Percentiles rank a stretch among this genome's conserved stretches.
Evolutionary conservation across 495 filamentous ascomycete species (phyloP).

Genomic region (Xylaria venustula): DNA sequence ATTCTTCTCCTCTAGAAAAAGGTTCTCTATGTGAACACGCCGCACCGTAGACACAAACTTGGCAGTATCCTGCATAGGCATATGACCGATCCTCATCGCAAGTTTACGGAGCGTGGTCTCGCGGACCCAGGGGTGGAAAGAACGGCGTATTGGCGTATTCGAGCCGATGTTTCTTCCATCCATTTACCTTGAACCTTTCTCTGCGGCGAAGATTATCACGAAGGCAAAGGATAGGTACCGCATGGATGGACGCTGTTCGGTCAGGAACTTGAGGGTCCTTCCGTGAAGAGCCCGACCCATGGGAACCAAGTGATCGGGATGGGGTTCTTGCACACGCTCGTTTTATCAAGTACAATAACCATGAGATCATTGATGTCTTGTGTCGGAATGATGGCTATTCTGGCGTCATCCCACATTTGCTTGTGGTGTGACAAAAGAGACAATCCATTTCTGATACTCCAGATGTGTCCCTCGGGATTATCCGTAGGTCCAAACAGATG

Average conservation of each 20-base stretch:
- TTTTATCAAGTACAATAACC: not conserved
- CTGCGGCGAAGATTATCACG: not conserved
- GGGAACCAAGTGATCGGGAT: not conserved
- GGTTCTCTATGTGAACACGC: not conserved
- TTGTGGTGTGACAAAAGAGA: not conserved
- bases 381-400: conserved; percentile 2
- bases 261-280: not conserved
- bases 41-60: not conserved
- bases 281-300: not conserved
- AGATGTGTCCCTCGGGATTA: not conserved
- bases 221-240: conserved; percentile 1
- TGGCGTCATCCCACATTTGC: not conserved
- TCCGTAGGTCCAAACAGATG: conserved; percentile 5
- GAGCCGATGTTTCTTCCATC: conserved; percentile 2
- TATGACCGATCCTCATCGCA: conserved; percentile 1
- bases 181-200: not conserved
- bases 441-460: conserved; percentile 1
- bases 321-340: not conserved
- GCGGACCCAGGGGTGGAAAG: not conserved
- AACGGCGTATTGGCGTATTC: not conserved
- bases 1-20: not conserved
- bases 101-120: not conserved
- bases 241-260: not conserved
- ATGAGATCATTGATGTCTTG: not conserved
- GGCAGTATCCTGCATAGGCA: not conserved